Conservation (phyloP, 768 basidiomycete species). For the Suillus weaverae region DNA sequence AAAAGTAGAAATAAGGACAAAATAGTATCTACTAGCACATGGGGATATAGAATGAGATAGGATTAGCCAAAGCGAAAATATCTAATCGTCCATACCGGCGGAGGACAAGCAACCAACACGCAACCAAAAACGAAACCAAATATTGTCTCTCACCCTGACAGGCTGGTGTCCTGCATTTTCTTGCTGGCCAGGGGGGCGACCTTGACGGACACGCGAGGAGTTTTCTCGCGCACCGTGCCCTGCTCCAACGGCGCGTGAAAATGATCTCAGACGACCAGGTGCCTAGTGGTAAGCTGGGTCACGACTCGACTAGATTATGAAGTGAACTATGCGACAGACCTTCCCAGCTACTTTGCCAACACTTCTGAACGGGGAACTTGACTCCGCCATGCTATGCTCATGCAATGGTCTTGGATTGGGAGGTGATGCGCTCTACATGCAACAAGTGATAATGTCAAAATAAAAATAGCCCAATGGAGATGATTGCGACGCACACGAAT, state of each 20-base stretch:
- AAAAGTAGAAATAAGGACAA: neutral
- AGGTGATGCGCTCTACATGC: neutral
- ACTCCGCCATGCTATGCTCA: neutral
- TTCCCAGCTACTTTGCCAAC: neutral
- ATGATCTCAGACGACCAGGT: neutral
- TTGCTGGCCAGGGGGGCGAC: neutral
- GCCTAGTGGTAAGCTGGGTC: neutral
- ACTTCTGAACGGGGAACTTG: neutral
- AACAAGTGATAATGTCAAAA: neutral
- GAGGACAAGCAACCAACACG: neutral
- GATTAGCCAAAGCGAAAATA: neutral
- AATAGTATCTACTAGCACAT: neutral
- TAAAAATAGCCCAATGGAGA: neutral
- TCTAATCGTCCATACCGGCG: neutral
- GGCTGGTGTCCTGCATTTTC: neutral
- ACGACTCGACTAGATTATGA: neutral
- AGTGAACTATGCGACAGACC: neutral
- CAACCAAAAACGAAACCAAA: neutral
- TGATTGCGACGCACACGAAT: neutral
- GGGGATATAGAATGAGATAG: neutral
- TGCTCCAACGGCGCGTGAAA: too few relatives aligned
- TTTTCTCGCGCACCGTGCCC: too few relatives aligned
- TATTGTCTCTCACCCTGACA: neutral
- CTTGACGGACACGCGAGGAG: neutral
- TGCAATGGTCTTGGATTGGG: too few relatives aligned